phyloP scores from a whole-genome alignment of 2,329 filamentous ascomycete species.

The Fusarium sp. region DNA sequence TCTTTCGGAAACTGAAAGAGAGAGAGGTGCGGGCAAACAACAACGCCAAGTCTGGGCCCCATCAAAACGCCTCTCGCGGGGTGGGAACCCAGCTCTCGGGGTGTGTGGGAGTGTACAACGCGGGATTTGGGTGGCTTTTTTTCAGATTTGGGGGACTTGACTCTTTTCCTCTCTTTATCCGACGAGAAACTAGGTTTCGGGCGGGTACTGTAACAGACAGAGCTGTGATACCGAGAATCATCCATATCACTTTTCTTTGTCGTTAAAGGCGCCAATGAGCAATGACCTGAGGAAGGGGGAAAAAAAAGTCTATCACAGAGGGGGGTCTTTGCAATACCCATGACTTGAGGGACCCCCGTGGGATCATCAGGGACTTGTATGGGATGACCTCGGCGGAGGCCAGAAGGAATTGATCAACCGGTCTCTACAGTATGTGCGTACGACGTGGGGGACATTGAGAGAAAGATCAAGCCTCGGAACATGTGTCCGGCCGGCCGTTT shows the following conservation, averaged over 20 bases:
- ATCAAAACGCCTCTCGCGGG: slow-evolving; percentile 24
- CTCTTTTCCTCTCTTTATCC: background rate
- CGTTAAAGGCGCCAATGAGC: slow-evolving; percentile 8
- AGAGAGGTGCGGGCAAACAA: background rate
- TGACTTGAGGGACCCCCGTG: background rate
- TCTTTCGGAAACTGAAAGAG: slow-evolving; percentile 14
- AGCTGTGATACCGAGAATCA: slow-evolving; percentile 22
- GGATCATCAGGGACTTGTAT: slow-evolving; percentile 34
- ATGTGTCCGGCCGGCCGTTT: slow-evolving; percentile 32
- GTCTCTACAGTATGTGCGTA: background rate
- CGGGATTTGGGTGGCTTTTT: slow-evolving; percentile 13
- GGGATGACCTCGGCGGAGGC: slow-evolving; percentile 27
- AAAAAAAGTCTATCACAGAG: slow-evolving; percentile 24
- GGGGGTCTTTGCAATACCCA: background rate
- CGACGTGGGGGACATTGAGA: background rate
- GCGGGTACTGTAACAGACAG: slow-evolving; percentile 11
- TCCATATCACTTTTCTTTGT: slow-evolving; percentile 6
- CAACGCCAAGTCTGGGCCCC: slow-evolving; percentile 2
- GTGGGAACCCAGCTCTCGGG: background rate
- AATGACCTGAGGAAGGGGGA: background rate
- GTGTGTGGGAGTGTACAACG: slow-evolving; percentile 9
- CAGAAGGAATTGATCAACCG: slow-evolving; percentile 33
- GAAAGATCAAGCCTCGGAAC: background rate
- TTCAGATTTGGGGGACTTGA: background rate
- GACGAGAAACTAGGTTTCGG: background rate